Evolutionary conservation across 805 yeast genomes (phyloP).

Genomic region (Teunomyces pallodes): DNA sequence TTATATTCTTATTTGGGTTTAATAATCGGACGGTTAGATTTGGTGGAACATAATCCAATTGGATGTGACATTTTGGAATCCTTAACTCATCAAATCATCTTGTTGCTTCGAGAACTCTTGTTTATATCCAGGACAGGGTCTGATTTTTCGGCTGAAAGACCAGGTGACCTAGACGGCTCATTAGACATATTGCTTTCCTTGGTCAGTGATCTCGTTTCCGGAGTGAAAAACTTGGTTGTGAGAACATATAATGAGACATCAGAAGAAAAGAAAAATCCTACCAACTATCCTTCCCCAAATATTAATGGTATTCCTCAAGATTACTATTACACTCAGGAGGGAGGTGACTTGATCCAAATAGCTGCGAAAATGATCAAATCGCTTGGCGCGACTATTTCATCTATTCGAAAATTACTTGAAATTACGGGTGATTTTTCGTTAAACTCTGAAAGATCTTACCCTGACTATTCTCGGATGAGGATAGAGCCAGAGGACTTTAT

Average conservation of each 20-base stretch:
- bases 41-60: conserved; percentile 67
- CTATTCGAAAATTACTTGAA: conserved; percentile 51
- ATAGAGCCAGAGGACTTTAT: conserved; percentile 62
- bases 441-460: conserved; percentile 58
- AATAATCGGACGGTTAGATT: conserved; percentile 72
- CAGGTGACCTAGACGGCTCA: conserved; percentile 44
- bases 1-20: conserved; percentile 61
- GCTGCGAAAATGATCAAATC: conserved; percentile 60
- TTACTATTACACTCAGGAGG: conserved; percentile 64
- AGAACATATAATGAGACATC: conserved; percentile 46
- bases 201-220: conserved; percentile 63
- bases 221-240: conserved; percentile 61
- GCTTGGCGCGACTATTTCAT: conserved; percentile 46
- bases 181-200: conserved; percentile 58
- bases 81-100: conserved; percentile 65
- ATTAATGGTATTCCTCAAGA: conserved; percentile 1
- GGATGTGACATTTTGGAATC: conserved; percentile 70
- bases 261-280: conserved; percentile 27
- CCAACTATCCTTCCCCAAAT: not conserved
- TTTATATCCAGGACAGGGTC: conserved; percentile 55
- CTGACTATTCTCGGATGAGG: conserved; percentile 58
- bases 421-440: conserved; percentile 67
- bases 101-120: conserved; percentile 60
- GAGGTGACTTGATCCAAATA: conserved; percentile 58
- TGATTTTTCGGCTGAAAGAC: conserved; percentile 36